Evolutionary conservation across 768 basidiomycete genomes (phyloP).

Genomic region (Lactarius pseudohatsudake): DNA sequence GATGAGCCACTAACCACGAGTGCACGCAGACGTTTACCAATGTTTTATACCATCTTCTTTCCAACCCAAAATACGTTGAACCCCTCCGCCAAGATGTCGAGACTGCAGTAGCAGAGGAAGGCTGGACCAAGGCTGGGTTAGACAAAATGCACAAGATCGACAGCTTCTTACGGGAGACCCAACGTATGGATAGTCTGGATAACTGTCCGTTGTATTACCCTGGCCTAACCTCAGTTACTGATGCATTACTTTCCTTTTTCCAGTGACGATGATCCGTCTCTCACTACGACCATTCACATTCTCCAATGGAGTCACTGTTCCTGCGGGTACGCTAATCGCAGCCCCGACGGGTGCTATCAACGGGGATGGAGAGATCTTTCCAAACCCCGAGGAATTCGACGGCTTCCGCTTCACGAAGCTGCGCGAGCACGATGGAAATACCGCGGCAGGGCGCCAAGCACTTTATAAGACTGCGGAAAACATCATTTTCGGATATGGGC

Average conservation of each 20-base stretch:
- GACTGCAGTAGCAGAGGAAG: constrained; percentile 25
- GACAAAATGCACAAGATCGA: constrained; percentile 32
- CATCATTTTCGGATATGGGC: constrained; percentile 36
- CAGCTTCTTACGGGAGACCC: constrained; percentile 33
- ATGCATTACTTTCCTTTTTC: not conserved
- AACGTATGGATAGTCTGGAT: constrained; percentile 21
- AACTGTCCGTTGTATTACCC: not conserved
- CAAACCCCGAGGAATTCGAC: constrained; percentile 42
- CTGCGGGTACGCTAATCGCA: constrained; percentile 40
- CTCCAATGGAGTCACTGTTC: constrained; percentile 40
- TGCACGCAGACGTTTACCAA: constrained; percentile 2
- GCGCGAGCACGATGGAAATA: constrained; percentile 30
- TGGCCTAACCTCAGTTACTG: not conserved
- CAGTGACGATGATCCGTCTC: constrained; percentile 29
- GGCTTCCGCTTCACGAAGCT: constrained; percentile 43
- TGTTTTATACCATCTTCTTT: constrained; percentile 30
- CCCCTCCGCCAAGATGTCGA: constrained; percentile 32
- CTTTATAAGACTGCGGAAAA: constrained; percentile 34
- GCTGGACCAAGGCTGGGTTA: constrained; percentile 21
- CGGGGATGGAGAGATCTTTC: constrained; percentile 43
- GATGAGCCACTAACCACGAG: not conserved
- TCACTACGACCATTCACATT: constrained; percentile 33
- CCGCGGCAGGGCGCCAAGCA: constrained; percentile 30
- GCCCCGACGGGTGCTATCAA: constrained; percentile 39
- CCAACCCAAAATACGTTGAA: constrained; percentile 31